phyloP scores from a whole-genome alignment of 331 rosid genomes.

The Acacia concinna region DNA sequence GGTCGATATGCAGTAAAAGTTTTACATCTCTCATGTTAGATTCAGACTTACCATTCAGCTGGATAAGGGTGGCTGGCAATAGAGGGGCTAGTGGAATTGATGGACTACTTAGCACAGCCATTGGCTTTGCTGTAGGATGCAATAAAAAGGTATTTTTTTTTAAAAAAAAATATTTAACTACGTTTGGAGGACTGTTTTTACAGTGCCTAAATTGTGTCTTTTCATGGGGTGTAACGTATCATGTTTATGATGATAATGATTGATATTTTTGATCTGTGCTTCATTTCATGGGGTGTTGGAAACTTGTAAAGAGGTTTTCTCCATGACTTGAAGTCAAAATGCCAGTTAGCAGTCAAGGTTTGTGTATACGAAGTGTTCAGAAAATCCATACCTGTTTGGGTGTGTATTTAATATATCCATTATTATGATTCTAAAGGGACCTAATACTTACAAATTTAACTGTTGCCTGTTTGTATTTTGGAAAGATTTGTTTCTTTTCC shows the following conservation, averaged over 20 bases:
- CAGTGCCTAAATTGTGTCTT: background rate
- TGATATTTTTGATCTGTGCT: background rate
- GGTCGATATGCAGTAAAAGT: slow-evolving; percentile 50
- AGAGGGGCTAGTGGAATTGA: slow-evolving; percentile 99
- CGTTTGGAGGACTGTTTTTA: slow-evolving; percentile 16
- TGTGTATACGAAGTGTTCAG: background rate
- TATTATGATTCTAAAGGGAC: background rate
- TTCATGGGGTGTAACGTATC: background rate
- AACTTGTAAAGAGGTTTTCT: background rate
- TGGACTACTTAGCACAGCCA: slow-evolving; percentile 91
- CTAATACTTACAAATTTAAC: background rate
- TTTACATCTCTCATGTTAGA: slow-evolving; percentile 45
- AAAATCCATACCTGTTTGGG: background rate
- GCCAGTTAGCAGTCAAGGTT: background rate
- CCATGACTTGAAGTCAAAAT: background rate
- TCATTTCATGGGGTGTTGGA: background rate
- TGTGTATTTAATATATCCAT: background rate
- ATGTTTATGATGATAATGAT: background rate
- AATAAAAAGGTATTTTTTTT: slow-evolving; percentile 57
- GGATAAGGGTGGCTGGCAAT: slow-evolving; percentile 75
- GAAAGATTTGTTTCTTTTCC: background rate
- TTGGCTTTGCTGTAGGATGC: slow-evolving; percentile 92
- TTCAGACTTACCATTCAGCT: slow-evolving; percentile 54
- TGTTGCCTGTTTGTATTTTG: slow-evolving; percentile 9
- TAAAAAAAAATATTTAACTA: background rate